These are phyloP conservation scores for Amanita polypyramis DNA, from an alignment of 768 basidiomycete genomes.

Conservation along the genomic window DNA sequence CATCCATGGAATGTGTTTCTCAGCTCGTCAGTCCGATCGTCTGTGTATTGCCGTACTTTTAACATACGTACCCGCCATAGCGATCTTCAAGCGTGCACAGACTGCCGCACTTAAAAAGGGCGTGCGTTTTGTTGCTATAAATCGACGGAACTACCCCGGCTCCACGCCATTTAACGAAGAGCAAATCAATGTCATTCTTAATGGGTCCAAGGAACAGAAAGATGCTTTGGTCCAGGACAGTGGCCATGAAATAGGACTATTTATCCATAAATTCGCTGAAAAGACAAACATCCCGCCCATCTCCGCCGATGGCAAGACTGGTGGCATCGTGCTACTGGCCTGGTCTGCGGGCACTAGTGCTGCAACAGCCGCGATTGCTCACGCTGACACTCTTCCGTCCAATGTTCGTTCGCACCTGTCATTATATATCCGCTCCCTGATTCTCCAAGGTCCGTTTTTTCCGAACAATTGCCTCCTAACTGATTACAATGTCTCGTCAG, in stretches of 20 bases:
- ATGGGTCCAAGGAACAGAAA: constrained; percentile 1
- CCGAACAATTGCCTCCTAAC: background rate
- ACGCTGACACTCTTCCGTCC: background rate
- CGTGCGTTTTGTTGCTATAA: constrained; percentile 2
- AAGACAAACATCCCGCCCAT: constrained; percentile 1
- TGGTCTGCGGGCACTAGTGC: background rate
- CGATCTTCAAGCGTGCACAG: background rate
- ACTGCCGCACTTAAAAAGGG: background rate
- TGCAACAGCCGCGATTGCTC: background rate
- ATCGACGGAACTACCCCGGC: constrained; percentile 4
- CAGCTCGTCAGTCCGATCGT: constrained; percentile 3
- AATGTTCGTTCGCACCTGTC: background rate
- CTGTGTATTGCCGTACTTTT: background rate
- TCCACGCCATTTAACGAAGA: background rate
- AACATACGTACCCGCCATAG: background rate
- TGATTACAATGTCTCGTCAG: background rate
- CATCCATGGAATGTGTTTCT: constrained; percentile 13
- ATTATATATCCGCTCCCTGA: background rate
- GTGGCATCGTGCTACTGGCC: background rate
- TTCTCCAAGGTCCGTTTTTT: background rate
- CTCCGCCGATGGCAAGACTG: background rate
- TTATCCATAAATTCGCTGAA: background rate
- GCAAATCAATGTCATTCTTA: background rate
- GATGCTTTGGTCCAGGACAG: background rate
- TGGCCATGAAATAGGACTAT: background rate